Evolutionary conservation across 2,329 filamentous ascomycete species (phyloP).

Genomic region (Dothideomycetes sp.): DNA sequence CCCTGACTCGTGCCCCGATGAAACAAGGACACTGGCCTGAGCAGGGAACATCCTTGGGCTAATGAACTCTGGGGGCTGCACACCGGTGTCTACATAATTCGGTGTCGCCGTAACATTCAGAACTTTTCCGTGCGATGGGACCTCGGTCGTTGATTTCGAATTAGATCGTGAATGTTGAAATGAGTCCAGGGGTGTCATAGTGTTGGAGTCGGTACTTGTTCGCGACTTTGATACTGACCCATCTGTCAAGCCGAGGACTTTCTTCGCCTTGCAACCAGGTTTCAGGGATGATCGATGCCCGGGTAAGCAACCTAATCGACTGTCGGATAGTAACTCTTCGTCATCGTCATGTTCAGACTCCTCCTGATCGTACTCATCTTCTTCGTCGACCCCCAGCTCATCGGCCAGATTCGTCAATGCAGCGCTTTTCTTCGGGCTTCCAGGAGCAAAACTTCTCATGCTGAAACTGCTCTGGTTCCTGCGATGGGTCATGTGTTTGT

Average conservation of each 20-base stretch:
- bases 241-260: slow-evolving; percentile 26
- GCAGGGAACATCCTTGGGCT: too few species aligned
- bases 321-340: slow-evolving; percentile 42
- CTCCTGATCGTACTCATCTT: slow-evolving; percentile 49
- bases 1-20: too few species aligned
- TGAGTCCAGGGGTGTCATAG: neutral
- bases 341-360: slow-evolving; percentile 56
- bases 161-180: neutral
- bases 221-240: too few species aligned
- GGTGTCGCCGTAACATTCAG: neutral
- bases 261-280: slow-evolving; percentile 33
- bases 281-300: slow-evolving; percentile 10
- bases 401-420: slow-evolving; percentile 53
- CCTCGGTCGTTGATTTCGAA: neutral
- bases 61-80: slow-evolving; percentile 79
- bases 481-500: slow-evolving; percentile 14
- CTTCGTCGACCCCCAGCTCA: slow-evolving; percentile 77
- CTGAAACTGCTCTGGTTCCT: slow-evolving; percentile 24
- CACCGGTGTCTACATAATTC: slow-evolving; percentile 60
- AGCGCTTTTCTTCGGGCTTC: neutral
- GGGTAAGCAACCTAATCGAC: slow-evolving; percentile 23
- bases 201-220: neutral
- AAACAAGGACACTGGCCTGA: too few species aligned
- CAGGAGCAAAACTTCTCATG: slow-evolving; percentile 21
- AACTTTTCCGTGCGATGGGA: neutral